Conservation (phyloP, 208 protist genomes). For the Borovskyia barvae region DNA sequence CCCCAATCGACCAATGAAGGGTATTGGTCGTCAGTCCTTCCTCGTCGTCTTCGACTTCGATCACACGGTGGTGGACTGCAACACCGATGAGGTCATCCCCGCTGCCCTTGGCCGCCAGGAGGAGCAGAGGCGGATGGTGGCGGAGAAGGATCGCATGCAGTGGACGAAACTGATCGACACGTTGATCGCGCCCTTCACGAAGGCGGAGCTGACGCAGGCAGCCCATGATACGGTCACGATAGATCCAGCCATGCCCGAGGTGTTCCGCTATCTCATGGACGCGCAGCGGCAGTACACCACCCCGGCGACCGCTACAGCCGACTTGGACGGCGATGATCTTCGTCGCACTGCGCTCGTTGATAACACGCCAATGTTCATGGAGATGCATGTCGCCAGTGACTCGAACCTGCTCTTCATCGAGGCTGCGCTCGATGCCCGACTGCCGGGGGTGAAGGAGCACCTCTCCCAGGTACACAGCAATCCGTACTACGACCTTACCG, state of each 20-base stretch:
- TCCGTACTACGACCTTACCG: slow-evolving; percentile 61
- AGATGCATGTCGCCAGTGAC: slow-evolving; percentile 85
- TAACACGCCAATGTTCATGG: slow-evolving; percentile 32
- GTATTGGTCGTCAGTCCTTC: slow-evolving; percentile 75
- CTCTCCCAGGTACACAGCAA: slow-evolving; percentile 88
- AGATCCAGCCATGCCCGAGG: slow-evolving; percentile 54
- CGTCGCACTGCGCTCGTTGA: slow-evolving; percentile 2
- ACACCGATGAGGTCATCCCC: slow-evolving; percentile 83
- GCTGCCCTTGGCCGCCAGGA: slow-evolving; percentile 43
- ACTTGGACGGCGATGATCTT: background rate
- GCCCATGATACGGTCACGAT: slow-evolving; percentile 52
- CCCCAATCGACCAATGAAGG: slow-evolving; percentile 23
- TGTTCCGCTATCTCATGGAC: slow-evolving; percentile 61
- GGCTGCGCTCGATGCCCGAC: slow-evolving; percentile 37
- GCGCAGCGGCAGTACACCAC: slow-evolving; percentile 26
- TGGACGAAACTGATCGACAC: slow-evolving; percentile 81
- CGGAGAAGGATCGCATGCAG: slow-evolving; percentile 40
- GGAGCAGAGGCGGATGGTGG: slow-evolving; percentile 27
- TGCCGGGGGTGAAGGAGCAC: slow-evolving; percentile 38
- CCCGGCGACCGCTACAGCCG: background rate
- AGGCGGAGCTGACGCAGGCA: slow-evolving; percentile 43
- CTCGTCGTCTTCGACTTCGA: slow-evolving; percentile 92
- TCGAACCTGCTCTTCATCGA: slow-evolving; percentile 85
- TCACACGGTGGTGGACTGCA: slow-evolving; percentile 84
- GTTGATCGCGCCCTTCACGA: slow-evolving; percentile 59